These are phyloP conservation scores for Myxozyma monticola DNA, from an alignment of 805 yeast genomes.

Conservation along the genomic window DNA sequence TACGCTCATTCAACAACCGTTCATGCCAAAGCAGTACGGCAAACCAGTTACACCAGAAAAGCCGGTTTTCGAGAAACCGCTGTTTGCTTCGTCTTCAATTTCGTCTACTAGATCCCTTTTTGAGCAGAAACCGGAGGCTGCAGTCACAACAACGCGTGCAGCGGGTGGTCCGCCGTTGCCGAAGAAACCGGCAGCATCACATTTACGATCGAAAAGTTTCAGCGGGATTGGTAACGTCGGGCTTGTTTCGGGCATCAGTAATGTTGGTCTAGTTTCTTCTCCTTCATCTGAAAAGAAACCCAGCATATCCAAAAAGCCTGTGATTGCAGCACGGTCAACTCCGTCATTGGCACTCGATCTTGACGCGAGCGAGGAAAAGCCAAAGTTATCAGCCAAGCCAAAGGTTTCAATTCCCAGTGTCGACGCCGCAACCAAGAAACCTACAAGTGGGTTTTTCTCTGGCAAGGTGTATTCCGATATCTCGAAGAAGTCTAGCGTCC, in stretches of 20 bases:
- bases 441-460: neutral
- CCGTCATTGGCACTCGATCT: too few relatives aligned
- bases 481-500: neutral
- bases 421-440: neutral
- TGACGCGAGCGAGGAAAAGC: neutral
- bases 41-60: too few relatives aligned
- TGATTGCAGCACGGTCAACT: too few relatives aligned
- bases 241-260: too few relatives aligned
- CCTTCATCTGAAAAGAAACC: too few relatives aligned
- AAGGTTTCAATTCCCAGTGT: neutral
- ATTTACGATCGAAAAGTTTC: neutral
- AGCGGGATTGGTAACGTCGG: neutral
- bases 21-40: too few relatives aligned
- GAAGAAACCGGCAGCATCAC: neutral
- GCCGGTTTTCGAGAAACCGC: neutral
- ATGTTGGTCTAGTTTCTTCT: too few relatives aligned
- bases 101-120: neutral
- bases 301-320: too few relatives aligned
- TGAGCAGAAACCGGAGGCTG: neutral
- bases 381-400: neutral
- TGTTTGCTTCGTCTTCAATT: neutral
- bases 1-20: too few relatives aligned
- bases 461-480: constrained; percentile 1
- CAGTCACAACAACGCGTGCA: neutral
- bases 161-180: neutral